Evolutionary conservation across 2,329 filamentous ascomycete species (phyloP), one percentile per base, ranked within the genome.

Genomic region (Fusarium duplospermum): DNA sequence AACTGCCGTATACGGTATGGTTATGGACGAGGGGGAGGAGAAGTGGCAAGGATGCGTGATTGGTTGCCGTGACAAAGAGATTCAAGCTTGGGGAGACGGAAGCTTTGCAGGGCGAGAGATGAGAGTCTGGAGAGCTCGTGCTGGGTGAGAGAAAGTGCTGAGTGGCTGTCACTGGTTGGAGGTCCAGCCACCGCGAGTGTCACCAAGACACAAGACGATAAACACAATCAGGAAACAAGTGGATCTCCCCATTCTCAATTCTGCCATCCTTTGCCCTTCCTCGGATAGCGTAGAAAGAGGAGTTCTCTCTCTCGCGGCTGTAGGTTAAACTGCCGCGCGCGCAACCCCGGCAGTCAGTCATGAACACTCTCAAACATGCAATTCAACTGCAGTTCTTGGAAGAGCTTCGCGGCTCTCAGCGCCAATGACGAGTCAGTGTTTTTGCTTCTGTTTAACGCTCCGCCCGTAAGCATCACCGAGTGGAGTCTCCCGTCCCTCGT

Each of bases 1-100:
- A 72, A 66, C 67, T 75, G 67, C 76, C 69, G 33, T 47, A 77
- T 68, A 22, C 38, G 62, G 70, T 9, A 62, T 52, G 56, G 63
- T 20, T 31, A 36, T n/a, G 31, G 33, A 52, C 18, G 40, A 38
- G 7, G 22, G 22, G 62, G 31, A 27, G 35, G 31, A 14, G 35
- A 29, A 29, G 4, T 42, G 65, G 60, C 62, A 56, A 33, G 56
- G 50, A 14, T 31, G 20, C 38, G 22, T 52, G 38, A 71, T 71
- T 71, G 69, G 69, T 16, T 33, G 9, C 38, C 9, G 58, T 62
- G 40, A 40, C 66, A 58, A 8, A 60, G 59, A 33, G 57, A 35
- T 64, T 22, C 20, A 27, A 62, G 27, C 31, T 31, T 38, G 27
- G 31, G 31, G 31, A 33, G 13, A 11, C 31, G 10, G 42, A 47